Evolutionary conservation across 2,329 filamentous ascomycete genomes (phyloP), one percentile per base, ranked within the genome.

Genomic region (Scleromitrula shiraiana): DNA sequence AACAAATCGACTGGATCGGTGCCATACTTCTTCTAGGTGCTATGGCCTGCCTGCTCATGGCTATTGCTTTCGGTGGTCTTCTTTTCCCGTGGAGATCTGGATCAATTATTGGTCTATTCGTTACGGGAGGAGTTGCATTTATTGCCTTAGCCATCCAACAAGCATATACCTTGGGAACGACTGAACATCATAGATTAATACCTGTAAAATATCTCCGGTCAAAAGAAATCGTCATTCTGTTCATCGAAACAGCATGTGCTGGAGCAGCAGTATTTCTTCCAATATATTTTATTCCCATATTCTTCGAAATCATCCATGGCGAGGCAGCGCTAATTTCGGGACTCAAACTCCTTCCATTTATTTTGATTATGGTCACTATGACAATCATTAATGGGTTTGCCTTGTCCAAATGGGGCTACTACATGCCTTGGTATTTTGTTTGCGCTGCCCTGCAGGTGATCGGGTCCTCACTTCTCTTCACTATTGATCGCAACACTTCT

Each of bases 231-330:
- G 56, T 65, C 2, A 59, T 61, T 10, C 51, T 65, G 10, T 68
- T 68, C 41, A 60, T 60, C 45, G 23, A 19, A 15, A 70, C 66
- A 0, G 58, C 63, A 2, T 32, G 22, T 3, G 63, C 64, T 0
- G 65, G 62, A 7, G 61, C 66, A 4, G 60, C 64, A 7, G 60
- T 66, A 8, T 66, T 69, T 23, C 65, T 73, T 35, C 55, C 70
- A 2, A 59, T 65, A 4, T 70, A 68, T 57, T 27, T 20, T 14
- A 45, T 73, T 39, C 69, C 75, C 24, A 73, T 77, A 50, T 69
- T 71, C 56, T 75, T 74, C 44, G 70, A 74, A 41, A 73, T 74
- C 48, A 71, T 75, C 29, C 67, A 70, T 9, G 68, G 67, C 37
- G 64, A 75, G 27, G 65, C 68, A 2, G 70, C 70, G 8, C 70